These are phyloP conservation scores for Microascus cirrosus DNA, from an alignment of 2,329 filamentous ascomycete genomes.

Conservation along the genomic window DNA sequence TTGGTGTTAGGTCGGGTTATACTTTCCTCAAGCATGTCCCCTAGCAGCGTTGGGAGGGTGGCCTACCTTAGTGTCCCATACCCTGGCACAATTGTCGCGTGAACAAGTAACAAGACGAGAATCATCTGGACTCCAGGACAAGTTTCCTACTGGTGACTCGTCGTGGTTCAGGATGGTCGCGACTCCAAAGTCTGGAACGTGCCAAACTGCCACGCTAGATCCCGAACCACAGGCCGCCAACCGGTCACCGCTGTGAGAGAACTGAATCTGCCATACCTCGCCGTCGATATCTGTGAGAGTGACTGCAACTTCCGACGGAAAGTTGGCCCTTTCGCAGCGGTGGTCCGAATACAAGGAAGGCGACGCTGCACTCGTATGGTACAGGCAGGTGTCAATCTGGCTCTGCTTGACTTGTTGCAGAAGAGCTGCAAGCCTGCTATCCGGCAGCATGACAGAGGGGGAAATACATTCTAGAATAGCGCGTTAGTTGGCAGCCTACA, in stretches of 20 bases:
- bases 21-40: background rate
- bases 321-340: conserved; percentile 65
- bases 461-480: conserved; percentile 64
- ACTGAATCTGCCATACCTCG: conserved; percentile 86
- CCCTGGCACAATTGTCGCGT: conserved; percentile 57
- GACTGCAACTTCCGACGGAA: conserved; percentile 60
- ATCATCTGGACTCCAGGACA: conserved; percentile 90
- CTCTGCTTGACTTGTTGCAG: conserved; percentile 73
- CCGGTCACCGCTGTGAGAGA: conserved; percentile 75
- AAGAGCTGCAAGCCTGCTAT: conserved; percentile 73
- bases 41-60: background rate
- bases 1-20: background rate
- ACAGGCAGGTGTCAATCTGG: conserved; percentile 76
- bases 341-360: conserved; percentile 89
- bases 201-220: conserved; percentile 69
- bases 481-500: background rate
- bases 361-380: conserved; percentile 69
- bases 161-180: conserved; percentile 55
- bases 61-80: conserved; percentile 64
- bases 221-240: conserved; percentile 76
- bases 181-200: conserved; percentile 58
- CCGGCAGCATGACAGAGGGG: conserved; percentile 91
- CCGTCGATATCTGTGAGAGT: conserved; percentile 58
- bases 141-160: conserved; percentile 59
- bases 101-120: conserved; percentile 76